phyloP scores from a whole-genome alignment of 73 alveolate species.

The Effrenium voratum region DNA sequence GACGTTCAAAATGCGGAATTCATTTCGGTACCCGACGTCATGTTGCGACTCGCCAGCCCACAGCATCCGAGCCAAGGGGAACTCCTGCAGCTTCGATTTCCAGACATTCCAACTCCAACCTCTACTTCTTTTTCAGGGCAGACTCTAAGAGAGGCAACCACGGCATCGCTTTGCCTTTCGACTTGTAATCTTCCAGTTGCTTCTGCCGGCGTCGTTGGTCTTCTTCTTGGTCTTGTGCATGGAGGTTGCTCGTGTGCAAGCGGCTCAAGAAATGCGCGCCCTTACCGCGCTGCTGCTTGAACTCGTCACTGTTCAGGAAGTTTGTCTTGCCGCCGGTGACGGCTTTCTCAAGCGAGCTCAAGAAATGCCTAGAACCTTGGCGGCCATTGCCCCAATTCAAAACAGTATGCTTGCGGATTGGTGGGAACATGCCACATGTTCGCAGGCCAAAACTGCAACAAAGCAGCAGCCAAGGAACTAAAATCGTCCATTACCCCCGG shows the following conservation, averaged over 20 bases:
- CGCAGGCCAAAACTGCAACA: too few species aligned
- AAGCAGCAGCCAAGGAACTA: too few species aligned
- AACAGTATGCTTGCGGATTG: too few species aligned
- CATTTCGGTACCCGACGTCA: too few species aligned
- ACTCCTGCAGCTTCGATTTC: too few species aligned
- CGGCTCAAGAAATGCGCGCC: conserved; percentile 5
- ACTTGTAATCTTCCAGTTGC: conserved; percentile 1
- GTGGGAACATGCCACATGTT: too few species aligned
- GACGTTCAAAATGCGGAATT: too few species aligned
- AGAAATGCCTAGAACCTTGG: conserved; percentile 1
- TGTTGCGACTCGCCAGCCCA: too few species aligned
- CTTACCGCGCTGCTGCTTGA: conserved; percentile 13
- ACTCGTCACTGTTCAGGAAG: not conserved
- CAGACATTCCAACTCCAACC: too few species aligned
- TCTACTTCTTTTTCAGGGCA: not conserved
- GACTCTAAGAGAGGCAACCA: conserved; percentile 49
- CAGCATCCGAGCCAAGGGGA: too few species aligned
- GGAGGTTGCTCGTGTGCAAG: conserved; percentile 30
- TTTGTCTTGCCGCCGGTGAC: not conserved
- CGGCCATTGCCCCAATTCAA: too few species aligned
- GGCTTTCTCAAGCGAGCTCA: conserved; percentile 16
- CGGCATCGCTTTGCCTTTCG: not conserved
- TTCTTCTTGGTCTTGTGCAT: not conserved
- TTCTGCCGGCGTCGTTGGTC: conserved; percentile 36
- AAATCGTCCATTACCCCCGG: conserved; percentile 44